phyloP scores from a whole-genome alignment of 495 filamentous ascomycete species.

The Tuber aestivum region DNA sequence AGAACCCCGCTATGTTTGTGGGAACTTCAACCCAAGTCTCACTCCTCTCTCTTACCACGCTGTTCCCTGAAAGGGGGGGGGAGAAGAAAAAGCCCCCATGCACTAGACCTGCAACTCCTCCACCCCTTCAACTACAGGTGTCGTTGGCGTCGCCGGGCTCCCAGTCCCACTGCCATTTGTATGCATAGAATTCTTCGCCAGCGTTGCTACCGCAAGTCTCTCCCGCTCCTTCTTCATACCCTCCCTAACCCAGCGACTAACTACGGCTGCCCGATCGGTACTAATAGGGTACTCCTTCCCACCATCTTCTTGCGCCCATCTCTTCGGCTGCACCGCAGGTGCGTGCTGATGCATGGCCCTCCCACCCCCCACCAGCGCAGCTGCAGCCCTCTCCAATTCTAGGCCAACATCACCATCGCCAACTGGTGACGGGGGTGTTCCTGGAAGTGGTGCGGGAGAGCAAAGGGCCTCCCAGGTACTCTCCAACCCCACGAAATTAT shows the following conservation, averaged over 20 bases:
- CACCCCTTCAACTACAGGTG: neutral
- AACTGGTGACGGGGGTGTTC: constrained; percentile 18
- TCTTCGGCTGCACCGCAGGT: constrained; percentile 45
- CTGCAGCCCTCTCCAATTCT: constrained; percentile 46
- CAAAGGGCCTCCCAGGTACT: constrained; percentile 66
- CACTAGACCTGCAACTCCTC: neutral
- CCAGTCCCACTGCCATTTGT: neutral
- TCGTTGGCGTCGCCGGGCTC: neutral
- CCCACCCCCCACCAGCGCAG: constrained; percentile 29
- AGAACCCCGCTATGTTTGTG: neutral
- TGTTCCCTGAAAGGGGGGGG: neutral
- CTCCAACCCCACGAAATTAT: constrained; percentile 60
- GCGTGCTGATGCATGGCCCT: constrained; percentile 24
- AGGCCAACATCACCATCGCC: constrained; percentile 48
- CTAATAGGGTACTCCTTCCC: constrained; percentile 62
- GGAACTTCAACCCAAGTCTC: neutral
- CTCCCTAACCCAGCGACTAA: constrained; percentile 64
- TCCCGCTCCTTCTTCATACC: constrained; percentile 46
- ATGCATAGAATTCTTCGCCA: neutral
- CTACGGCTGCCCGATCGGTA: constrained; percentile 60
- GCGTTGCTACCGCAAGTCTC: neutral
- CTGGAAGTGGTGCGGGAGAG: constrained; percentile 58
- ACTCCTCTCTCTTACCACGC: neutral
- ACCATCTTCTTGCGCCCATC: constrained; percentile 58
- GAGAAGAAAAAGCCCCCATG: neutral